Evolutionary conservation across 1,139 yeast genomes (phyloP).

Genomic region (Cylindricascospora bacillispora): DNA sequence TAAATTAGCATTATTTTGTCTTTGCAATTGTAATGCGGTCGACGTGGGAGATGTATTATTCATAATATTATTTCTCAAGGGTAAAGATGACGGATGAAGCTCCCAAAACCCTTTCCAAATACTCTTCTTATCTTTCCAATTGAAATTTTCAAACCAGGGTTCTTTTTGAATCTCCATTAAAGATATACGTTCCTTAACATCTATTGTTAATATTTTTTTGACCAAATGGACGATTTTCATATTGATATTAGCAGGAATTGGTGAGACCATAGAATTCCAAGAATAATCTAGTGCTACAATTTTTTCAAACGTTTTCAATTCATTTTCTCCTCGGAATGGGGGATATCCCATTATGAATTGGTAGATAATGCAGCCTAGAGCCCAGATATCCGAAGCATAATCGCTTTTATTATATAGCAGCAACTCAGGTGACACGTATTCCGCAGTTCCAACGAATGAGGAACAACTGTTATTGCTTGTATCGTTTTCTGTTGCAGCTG

Average conservation of each 20-base stretch:
- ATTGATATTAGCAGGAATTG: constrained; percentile 3
- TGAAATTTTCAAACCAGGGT: constrained; percentile 52
- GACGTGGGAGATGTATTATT: background rate
- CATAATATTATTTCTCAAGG: constrained; percentile 1
- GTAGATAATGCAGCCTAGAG: constrained; percentile 64
- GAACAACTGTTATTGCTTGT: constrained; percentile 19
- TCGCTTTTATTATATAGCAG: constrained; percentile 59
- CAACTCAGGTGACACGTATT: constrained; percentile 65
- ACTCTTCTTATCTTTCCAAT: constrained; percentile 50
- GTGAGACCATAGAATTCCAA: constrained; percentile 29
- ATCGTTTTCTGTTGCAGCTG: constrained; percentile 39
- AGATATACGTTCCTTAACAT: constrained; percentile 57
- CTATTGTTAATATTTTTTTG: constrained; percentile 38
- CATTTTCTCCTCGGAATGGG: constrained; percentile 69
- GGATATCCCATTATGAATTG: constrained; percentile 70
- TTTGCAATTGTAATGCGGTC: constrained; percentile 1
- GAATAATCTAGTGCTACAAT: constrained; percentile 53
- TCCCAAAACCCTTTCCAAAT: constrained; percentile 47
- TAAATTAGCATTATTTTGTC: constrained; percentile 5
- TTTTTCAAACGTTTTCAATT: constrained; percentile 58
- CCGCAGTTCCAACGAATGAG: constrained; percentile 82
- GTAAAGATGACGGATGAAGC: constrained; percentile 4
- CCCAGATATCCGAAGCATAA: constrained; percentile 71
- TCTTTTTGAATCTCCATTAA: constrained; percentile 58
- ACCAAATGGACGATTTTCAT: constrained; percentile 34